These are phyloP conservation scores for Colletotrichum truncatum DNA, from an alignment of 2,329 filamentous ascomycete species.

Conservation along the genomic window DNA sequence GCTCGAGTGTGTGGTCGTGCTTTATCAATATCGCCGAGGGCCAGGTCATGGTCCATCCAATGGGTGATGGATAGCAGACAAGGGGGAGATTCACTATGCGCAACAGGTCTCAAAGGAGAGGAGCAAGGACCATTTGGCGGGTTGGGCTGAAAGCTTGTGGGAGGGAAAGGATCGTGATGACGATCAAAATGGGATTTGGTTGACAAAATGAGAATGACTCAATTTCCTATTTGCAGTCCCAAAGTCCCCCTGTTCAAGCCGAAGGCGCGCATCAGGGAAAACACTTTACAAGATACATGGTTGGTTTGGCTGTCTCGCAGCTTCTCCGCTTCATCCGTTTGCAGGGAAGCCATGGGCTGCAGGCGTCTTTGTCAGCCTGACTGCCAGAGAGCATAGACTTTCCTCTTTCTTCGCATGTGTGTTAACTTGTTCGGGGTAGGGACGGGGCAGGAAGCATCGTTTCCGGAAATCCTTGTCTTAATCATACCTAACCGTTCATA, in stretches of 20 bases:
- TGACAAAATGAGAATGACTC: conserved; percentile 15
- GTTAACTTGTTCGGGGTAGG: conserved; percentile 8
- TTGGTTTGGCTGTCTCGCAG: conserved; percentile 3
- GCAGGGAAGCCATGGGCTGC: conserved; percentile 7
- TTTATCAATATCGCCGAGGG: not conserved
- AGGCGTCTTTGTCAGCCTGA: conserved; percentile 19
- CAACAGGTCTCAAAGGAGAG: not conserved
- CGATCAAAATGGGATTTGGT: conserved; percentile 3
- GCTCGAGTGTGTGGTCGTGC: not conserved
- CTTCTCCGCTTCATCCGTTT: conserved; percentile 22
- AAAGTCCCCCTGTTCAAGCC: not conserved
- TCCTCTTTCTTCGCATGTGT: not conserved
- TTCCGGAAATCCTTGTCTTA: conserved; percentile 14
- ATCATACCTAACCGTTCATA: not conserved
- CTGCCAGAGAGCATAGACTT: not conserved
- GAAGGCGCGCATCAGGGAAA: not conserved
- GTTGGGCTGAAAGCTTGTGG: conserved; percentile 6
- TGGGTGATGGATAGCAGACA: not conserved
- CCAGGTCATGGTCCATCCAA: conserved; percentile 1
- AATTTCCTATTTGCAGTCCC: not conserved
- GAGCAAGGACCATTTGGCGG: not conserved
- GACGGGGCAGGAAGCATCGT: not conserved
- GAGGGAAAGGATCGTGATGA: not conserved
- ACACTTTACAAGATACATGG: not conserved
- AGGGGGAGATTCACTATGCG: not conserved